phyloP scores from a whole-genome alignment of 129 eudicot species.

The sunflower (Helianthus annuus) region DNA sequence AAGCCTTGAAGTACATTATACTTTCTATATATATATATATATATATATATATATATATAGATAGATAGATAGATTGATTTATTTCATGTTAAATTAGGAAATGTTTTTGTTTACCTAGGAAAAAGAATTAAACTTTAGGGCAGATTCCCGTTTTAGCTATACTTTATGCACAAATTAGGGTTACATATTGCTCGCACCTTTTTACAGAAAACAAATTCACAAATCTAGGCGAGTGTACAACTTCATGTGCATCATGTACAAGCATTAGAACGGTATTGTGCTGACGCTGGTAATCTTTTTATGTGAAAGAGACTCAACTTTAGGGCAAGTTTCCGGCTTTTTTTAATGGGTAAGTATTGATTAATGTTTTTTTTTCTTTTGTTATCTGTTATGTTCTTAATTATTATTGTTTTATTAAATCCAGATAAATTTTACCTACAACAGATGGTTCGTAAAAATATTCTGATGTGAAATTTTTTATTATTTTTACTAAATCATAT shows the following conservation, averaged over 20 bases:
- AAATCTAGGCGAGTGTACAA: not conserved
- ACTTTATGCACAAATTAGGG: not conserved
- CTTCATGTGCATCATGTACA: not conserved
- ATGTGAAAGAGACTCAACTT: not conserved
- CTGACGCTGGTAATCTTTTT: not conserved
- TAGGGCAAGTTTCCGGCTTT: not conserved
- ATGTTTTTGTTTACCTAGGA: too few species aligned
- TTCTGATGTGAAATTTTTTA: not conserved
- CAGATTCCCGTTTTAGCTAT: too few species aligned
- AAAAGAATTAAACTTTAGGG: too few species aligned
- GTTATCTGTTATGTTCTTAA: too few species aligned
- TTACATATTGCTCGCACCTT: not conserved
- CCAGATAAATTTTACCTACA: too few species aligned
- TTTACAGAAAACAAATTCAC: not conserved
- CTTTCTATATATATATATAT: too few species aligned
- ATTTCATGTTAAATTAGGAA: too few species aligned
- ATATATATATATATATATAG: too few species aligned
- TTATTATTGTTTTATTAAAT: too few species aligned
- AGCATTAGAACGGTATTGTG: not conserved
- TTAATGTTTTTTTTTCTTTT: too few species aligned
- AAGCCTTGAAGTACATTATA: too few species aligned
- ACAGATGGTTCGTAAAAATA: not conserved
- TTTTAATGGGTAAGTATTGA: not conserved
- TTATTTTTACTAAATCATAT: not conserved
- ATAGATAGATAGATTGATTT: too few species aligned